Base-by-base conservation (phyloP, 2,329 filamentous ascomycete species). In the Penicillium verrucosum region DNA sequence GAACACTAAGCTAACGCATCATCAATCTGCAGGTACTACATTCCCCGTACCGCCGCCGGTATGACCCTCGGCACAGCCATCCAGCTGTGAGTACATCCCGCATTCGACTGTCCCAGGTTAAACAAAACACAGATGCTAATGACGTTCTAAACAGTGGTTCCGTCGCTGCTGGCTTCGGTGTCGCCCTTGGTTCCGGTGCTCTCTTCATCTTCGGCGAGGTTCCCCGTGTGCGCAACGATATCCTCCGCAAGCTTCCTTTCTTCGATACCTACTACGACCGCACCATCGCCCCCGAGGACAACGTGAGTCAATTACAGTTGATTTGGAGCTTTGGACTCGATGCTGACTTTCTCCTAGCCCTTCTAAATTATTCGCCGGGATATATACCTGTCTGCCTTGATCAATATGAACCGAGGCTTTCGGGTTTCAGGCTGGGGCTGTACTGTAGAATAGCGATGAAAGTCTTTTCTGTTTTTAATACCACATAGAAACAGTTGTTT, bases 151-250 rank as follows among this genome's bases (percentile, higher is more conserved):
- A 64, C 42, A 79, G 77, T 62, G 79, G 73, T 55, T 62, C 68
- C 52, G 78, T 84, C 48, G 80, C 78, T 43, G 80, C 74, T 52
- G 77, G 77, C 45, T 85, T 86, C 73, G 85, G 82, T 62, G 81
- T 79, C 60, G 77, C 80, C 45, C 78, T 81, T 41, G 84, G 82
- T 61, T 75, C 83, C 69, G 83, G 84, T 73, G 82, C 81, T 37
- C 70, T 87, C 65, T 86, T 84, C 77, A 85, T 87, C 79, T 83
- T 87, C 75, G 81, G 82, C 65, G 84, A 85, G 65, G 79, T 87
- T 27, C 85, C 85, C 58, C 81, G 79, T 68, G 82, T 88, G 44
- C 78, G 83, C 69, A 78, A 81, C 65, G 85, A 87, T 69, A 84
- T 87, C 63, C 77, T 85, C 70, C 78, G 81, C 73, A 82, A 85